phyloP scores from a whole-genome alignment of 1,139 yeast species.

The Geotrichum reessii region DNA sequence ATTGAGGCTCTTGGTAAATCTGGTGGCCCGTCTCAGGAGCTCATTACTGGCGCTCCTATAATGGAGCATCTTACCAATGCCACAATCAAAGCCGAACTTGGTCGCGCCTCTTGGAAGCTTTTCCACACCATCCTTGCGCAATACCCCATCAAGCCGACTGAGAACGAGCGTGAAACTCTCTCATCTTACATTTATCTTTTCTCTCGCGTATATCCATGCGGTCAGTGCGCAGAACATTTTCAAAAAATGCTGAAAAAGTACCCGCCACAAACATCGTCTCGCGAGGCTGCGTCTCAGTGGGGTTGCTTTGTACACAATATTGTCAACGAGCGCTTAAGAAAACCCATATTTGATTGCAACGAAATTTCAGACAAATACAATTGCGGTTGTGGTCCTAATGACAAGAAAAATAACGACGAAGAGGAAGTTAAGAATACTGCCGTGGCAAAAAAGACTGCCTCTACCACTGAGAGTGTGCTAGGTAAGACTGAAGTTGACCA shows the following conservation, averaged over 20 bases:
- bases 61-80: conserved; percentile 84
- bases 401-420: conserved; percentile 40
- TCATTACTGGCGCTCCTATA: conserved; percentile 45
- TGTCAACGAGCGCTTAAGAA: conserved; percentile 68
- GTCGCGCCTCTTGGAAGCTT: conserved; percentile 85
- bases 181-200: conserved; percentile 40
- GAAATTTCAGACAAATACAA: conserved; percentile 83
- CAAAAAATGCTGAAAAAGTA: conserved; percentile 55
- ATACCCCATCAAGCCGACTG: conserved; percentile 76
- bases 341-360: conserved; percentile 75
- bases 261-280: conserved; percentile 79
- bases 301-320: conserved; percentile 92
- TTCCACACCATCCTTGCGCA: conserved; percentile 89
- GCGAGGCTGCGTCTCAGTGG: conserved; percentile 88
- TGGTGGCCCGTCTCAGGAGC: conserved; percentile 19
- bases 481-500: conserved; percentile 14
- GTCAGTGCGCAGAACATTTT: conserved; percentile 93
- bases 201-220: conserved; percentile 37
- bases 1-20: conserved; percentile 19
- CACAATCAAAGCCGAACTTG: conserved; percentile 62
- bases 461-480: conserved; percentile 3
- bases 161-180: conserved; percentile 59
- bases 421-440: conserved; percentile 43
- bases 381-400: conserved; percentile 90
- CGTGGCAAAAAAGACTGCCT: neutral